Conservation (phyloP, 345 rosid species). For the Bruguiera parviflora region DNA sequence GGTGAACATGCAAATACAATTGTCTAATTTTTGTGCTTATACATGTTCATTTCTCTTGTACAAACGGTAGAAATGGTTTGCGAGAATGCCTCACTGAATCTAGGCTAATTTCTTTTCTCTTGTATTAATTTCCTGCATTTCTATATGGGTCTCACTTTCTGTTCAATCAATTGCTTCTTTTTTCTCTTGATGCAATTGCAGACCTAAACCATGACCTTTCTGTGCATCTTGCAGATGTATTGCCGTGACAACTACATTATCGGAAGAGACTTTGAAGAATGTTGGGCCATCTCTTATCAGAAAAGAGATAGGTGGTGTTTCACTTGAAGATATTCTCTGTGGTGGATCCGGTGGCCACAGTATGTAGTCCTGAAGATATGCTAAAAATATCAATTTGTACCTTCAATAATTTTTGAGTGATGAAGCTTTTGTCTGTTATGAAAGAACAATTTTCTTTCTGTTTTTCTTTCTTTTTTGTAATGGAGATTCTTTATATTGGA, state of each 20-base stretch:
- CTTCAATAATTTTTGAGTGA: conserved; percentile 35
- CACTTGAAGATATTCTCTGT: conserved; percentile 76
- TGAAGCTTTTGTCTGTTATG: conserved; percentile 9
- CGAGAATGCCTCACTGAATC: background rate
- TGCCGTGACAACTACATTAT: conserved; percentile 79
- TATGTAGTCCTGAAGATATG: conserved; percentile 61
- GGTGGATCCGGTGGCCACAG: conserved; percentile 73
- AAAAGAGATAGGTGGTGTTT: conserved; percentile 66
- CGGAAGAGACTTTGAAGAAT: conserved; percentile 58
- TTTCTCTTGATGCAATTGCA: background rate
- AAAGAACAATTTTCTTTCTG: background rate
- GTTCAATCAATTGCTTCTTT: conserved; percentile 4
- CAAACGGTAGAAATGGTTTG: background rate
- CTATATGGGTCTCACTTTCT: conserved; percentile 5
- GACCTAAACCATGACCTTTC: conserved; percentile 13
- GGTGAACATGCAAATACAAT: conserved; percentile 40
- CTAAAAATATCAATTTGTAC: conserved; percentile 38
- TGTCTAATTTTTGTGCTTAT: conserved; percentile 8
- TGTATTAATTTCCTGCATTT: background rate
- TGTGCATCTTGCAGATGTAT: conserved; percentile 64
- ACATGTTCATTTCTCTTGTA: background rate
- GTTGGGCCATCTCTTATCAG: conserved; percentile 73
- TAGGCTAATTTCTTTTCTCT: background rate
- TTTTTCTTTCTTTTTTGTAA: conserved; percentile 24
- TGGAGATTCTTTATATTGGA: conserved; percentile 24